phyloP scores from a whole-genome alignment of 108 stramenopile species.

The Nitzschia inconspicua region DNA sequence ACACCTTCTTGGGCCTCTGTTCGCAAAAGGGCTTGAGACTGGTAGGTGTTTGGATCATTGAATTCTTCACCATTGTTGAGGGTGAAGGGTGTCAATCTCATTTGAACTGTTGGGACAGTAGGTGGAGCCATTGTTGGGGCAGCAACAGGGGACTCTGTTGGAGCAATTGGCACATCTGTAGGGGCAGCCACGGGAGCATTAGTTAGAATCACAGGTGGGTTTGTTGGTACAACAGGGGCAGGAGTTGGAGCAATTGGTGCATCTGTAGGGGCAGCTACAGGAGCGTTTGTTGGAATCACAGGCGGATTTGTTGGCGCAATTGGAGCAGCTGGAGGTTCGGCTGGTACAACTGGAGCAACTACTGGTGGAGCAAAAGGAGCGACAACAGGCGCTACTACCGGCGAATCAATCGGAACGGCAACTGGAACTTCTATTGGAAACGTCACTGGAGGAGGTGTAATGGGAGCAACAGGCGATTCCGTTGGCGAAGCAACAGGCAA shows the following conservation, averaged over 20 bases:
- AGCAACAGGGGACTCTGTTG: neutral
- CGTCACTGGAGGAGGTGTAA: neutral
- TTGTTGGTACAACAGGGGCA: neutral
- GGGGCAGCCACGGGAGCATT: slow-evolving; percentile 14
- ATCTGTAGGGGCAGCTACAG: slow-evolving; percentile 14
- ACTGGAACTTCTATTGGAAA: slow-evolving; percentile 8
- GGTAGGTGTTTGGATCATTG: slow-evolving; percentile 21
- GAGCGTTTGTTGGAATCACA: slow-evolving; percentile 4
- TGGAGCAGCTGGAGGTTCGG: neutral
- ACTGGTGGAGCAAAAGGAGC: neutral
- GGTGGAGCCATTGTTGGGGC: too few species aligned
- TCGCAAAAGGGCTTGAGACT: slow-evolving; percentile 13
- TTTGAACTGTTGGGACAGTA: too few species aligned
- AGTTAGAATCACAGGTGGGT: neutral
- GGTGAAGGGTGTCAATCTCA: neutral
- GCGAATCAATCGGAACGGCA: neutral
- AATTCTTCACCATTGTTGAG: slow-evolving; percentile 13
- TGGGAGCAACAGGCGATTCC: neutral
- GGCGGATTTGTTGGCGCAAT: neutral
- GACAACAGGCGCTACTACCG: neutral
- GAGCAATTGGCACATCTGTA: slow-evolving; percentile 9
- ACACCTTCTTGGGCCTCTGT: slow-evolving; percentile 7
- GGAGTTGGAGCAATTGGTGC: slow-evolving; percentile 10
- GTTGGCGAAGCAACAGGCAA: neutral
- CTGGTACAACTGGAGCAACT: slow-evolving; percentile 4